Evolutionary conservation across 2,329 filamentous ascomycete genomes (phyloP), one percentile per base, ranked within the genome.

Genomic region (Sporothrix variecibatus): DNA sequence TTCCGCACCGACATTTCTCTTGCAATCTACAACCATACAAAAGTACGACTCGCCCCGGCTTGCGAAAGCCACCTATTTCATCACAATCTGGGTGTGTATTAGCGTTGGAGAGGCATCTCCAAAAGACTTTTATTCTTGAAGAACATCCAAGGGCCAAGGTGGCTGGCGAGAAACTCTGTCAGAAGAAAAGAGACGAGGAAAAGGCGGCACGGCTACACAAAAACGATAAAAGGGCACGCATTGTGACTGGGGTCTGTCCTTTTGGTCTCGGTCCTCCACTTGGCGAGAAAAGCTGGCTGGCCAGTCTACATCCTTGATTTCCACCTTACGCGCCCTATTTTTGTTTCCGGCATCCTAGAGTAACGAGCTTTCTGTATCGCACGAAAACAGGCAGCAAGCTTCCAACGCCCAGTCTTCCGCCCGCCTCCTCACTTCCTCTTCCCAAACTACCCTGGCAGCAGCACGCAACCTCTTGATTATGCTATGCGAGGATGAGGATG

Each of bases 381-480:
- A n/a, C 43, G 23, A 38, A 56, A 9, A 53, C 28, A 56, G n/a
- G 28, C 67, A 38, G 15, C 28, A 17, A 64, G 38, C 28, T 7
- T 9, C 34, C 4, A 20, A 58, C 51, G 20, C 38, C 38, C 7
- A 43, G 31, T 17, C 46, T 31, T n/a, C 12, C 51, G 7, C 11
- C 53, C 53, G 69, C 38, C 53, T 71, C 23, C 34, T 71, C 23
- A 71, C 43, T 28, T 58, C 38, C 53, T 34, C 69, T 43, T 34
- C 34, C 34, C 43, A 23, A 71, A 38, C 34, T 40, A 38, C 34
- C 69, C n/a, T 71, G 38, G n/a, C 23, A n/a, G 67, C 67, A 56
- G 20, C 12, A 62, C 15, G 67, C 51, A 40, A 9, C 31, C n/a
- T 28, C 60, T 40, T n/a, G 31, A 3, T 8, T 43, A 46, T 60